Evolutionary conservation across 2,329 filamentous ascomycete species (phyloP).

Genomic region (Aspergillus sp.): DNA sequence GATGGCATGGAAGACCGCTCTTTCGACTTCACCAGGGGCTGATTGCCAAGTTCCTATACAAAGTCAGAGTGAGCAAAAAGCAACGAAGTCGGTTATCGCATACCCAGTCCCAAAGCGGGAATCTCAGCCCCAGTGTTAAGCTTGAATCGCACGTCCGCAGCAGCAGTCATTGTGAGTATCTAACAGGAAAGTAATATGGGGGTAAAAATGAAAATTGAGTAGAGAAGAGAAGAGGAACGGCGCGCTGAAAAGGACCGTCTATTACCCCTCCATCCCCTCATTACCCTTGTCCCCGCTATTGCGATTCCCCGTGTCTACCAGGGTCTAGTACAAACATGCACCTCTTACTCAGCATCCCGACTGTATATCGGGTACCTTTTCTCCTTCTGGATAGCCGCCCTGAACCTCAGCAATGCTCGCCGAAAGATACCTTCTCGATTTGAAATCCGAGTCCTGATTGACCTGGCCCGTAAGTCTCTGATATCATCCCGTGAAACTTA

Average conservation of each 20-base stretch:
- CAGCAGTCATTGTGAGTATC: conserved; percentile 40
- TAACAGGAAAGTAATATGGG: not conserved
- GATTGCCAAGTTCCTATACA: conserved; percentile 59
- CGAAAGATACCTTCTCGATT: not conserved
- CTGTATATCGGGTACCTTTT: conserved; percentile 3
- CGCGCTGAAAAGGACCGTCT: not conserved
- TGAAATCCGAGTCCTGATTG: not conserved
- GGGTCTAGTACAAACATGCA: too few species aligned
- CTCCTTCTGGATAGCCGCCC: conserved; percentile 1
- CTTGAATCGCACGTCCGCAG: conserved; percentile 48
- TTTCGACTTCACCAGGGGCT: conserved; percentile 51
- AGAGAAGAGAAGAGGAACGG: conserved; percentile 1
- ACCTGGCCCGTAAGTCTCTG: too few species aligned
- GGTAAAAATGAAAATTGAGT: not conserved
- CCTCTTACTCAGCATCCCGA: not conserved
- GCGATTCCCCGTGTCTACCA: not conserved
- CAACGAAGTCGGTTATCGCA: conserved; percentile 9
- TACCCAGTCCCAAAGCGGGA: conserved; percentile 58
- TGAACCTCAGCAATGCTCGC: conserved; percentile 18
- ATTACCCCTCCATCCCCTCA: conserved; percentile 1
- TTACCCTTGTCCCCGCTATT: not conserved
- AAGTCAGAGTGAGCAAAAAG: conserved; percentile 4
- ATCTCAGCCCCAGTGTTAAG: conserved; percentile 60
- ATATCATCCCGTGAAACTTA: too few species aligned
- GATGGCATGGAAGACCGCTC: conserved; percentile 54